These are phyloP conservation scores for Xerocomellus amylosporus DNA, from an alignment of 768 basidiomycete genomes.

Conservation along the genomic window DNA sequence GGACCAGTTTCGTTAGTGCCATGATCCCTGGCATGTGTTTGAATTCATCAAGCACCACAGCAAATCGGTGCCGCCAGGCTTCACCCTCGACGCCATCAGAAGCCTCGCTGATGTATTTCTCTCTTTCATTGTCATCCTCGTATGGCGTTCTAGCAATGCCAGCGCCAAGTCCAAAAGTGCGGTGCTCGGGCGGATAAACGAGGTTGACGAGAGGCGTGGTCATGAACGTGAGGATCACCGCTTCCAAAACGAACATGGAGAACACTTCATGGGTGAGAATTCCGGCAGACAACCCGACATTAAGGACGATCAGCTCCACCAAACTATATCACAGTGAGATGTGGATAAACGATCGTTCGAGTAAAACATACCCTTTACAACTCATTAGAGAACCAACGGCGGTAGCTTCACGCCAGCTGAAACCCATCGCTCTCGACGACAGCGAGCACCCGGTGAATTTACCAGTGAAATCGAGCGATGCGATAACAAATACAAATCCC, in stretches of 20 bases:
- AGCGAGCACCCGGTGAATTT: conserved; percentile 85
- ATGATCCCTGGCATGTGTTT: conserved; percentile 89
- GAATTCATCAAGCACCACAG: conserved; percentile 87
- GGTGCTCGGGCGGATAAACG: conserved; percentile 64
- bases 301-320: conserved; percentile 94
- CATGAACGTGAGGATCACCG: conserved; percentile 80
- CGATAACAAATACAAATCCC: conserved; percentile 84
- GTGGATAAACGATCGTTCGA: not conserved
- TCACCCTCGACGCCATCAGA: conserved; percentile 3
- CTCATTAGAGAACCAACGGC: conserved; percentile 93
- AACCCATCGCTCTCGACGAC: conserved; percentile 67
- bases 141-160: not conserved
- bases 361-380: conserved; percentile 77
- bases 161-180: conserved; percentile 42
- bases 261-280: conserved; percentile 81
- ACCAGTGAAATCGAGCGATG: conserved; percentile 72
- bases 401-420: conserved; percentile 75
- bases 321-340: conserved; percentile 44
- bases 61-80: conserved; percentile 48
- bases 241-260: conserved; percentile 93
- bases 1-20: conserved; percentile 82
- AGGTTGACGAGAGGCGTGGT: conserved; percentile 74
- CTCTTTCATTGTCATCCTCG: not conserved
- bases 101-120: not conserved
- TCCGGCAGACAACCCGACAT: conserved; percentile 79